Base-by-base conservation (phyloP, 2,329 filamentous ascomycete genomes). In the Boeremia lycopersici region DNA sequence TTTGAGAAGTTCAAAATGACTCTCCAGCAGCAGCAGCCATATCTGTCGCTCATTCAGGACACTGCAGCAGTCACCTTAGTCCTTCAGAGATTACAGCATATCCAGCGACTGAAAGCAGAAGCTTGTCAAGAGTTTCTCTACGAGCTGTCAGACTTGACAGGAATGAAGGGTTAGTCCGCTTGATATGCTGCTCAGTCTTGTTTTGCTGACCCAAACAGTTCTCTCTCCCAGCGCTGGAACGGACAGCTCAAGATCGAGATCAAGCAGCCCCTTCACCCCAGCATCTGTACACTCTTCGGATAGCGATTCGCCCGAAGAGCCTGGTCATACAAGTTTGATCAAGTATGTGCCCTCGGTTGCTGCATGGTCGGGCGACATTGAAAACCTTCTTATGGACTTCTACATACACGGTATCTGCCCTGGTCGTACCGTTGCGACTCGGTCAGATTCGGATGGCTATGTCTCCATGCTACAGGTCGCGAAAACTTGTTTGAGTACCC, bases 101-200 rank as follows among this genome's bases (percentile, higher is more conserved):
- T 73, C n/a, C 70, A 73, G 38, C 53, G 61, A 15, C 62, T 67
- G 6, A 73, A 73, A 53, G 60, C 67, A 40, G 68, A 73, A 43
- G 70, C 70, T 7, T 73, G 69, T 52, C 68, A 72, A 43, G 69
- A 72, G 39, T 73, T 73, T 35, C 60, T 73, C 1, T 67, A 62
- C 31, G 70, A 73, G 50, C 48, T 72, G n/a, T 70, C 67, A n/a
- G 67, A 71, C 49, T 28, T 69, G 15, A 67, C 62, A 45, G 67
- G 67, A n/a, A 51, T 67, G 36, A 68, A 67, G 54, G 66, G 70
- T 71, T 34, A 53, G 63, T 53, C 11, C 23, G 19, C 34, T 15
- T 11, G 15, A 23, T 9, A n/a, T 0, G n/a, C 6, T 4, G 23
- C 12, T 3, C 34, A 2, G 29, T 11, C 13, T 9, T 11, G 17